Conservation (phyloP, 2,329 filamentous ascomycete species). For the Leptographium radiaticola region DNA sequence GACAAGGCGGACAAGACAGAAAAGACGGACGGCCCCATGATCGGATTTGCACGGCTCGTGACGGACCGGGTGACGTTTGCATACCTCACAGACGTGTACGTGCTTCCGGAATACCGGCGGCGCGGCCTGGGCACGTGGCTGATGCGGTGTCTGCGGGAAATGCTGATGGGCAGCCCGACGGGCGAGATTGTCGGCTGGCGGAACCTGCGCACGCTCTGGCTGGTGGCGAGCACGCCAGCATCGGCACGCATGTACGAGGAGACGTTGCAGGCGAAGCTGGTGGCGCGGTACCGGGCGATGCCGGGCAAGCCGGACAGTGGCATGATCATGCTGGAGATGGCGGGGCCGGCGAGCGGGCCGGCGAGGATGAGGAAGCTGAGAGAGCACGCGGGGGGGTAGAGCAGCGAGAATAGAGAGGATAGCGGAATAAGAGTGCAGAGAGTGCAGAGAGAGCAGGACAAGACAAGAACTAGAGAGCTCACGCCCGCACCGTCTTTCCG, state of each 20-base stretch:
- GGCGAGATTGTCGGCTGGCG: conserved; percentile 27
- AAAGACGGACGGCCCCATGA: conserved; percentile 14
- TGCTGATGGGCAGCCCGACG: conserved; percentile 24
- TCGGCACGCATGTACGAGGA: conserved; percentile 31
- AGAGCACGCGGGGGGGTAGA: not conserved
- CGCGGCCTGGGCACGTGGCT: conserved; percentile 53
- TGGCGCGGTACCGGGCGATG: conserved; percentile 7
- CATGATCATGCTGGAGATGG: conserved; percentile 25
- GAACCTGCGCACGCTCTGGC: conserved; percentile 43
- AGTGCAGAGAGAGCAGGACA: too few relatives aligned
- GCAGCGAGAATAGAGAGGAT: not conserved
- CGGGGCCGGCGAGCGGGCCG: conserved; percentile 15
- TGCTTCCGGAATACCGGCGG: conserved; percentile 45
- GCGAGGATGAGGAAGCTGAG: not conserved
- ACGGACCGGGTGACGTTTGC: conserved; percentile 58
- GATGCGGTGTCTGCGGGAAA: conserved; percentile 44
- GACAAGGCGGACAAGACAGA: too few relatives aligned
- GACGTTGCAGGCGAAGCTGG: conserved; percentile 27
- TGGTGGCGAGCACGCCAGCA: conserved; percentile 31
- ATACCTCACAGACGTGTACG: conserved; percentile 58
- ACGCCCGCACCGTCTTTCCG: conserved; percentile 43
- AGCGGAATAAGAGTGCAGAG: not conserved
- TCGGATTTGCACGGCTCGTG: conserved; percentile 50
- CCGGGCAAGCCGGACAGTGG: conserved; percentile 7
- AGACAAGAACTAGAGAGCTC: not conserved